Conservation (phyloP, 768 basidiomycete species). For the Rhodotorula babjevae region DNA sequence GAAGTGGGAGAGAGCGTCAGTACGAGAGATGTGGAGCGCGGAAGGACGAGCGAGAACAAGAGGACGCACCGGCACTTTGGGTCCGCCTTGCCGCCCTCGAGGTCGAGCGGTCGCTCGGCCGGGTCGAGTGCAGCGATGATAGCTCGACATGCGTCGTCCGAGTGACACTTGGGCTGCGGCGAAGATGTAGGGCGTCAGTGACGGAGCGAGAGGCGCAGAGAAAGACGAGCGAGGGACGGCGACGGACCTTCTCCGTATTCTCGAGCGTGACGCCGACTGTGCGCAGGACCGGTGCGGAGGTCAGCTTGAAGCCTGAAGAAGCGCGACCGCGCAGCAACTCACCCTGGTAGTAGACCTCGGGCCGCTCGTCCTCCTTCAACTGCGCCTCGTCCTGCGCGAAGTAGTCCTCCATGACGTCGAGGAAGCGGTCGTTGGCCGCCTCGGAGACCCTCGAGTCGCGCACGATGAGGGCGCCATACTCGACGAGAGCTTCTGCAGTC, state of each 20-base stretch:
- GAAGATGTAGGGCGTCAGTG: not conserved
- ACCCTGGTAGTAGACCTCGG: conserved; percentile 77
- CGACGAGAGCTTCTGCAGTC: conserved; percentile 76
- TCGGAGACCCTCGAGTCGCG: conserved; percentile 79
- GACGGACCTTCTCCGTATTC: conserved; percentile 75
- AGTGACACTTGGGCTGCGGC: conserved; percentile 47
- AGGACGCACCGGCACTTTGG: conserved; percentile 74
- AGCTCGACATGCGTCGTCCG: conserved; percentile 69
- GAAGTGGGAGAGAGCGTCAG: not conserved
- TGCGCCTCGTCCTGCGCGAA: conserved; percentile 65
- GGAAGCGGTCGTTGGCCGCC: conserved; percentile 71
- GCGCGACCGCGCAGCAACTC: conserved; percentile 1
- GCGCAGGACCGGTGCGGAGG: not conserved
- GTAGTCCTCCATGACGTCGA: conserved; percentile 90
- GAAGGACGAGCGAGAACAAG: not conserved
- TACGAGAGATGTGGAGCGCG: not conserved
- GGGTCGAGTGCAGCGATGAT: conserved; percentile 74
- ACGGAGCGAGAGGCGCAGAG: no score
- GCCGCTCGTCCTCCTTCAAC: conserved; percentile 71
- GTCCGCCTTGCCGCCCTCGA: conserved; percentile 60
- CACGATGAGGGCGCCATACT: conserved; percentile 79
- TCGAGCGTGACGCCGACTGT: conserved; percentile 85
- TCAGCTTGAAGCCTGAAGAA: not conserved
- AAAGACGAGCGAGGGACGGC: conserved; percentile 39
- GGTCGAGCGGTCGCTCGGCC: conserved; percentile 74